Conservation (phyloP, 345 rosid species). For the Mallotus nudiflorus region DNA sequence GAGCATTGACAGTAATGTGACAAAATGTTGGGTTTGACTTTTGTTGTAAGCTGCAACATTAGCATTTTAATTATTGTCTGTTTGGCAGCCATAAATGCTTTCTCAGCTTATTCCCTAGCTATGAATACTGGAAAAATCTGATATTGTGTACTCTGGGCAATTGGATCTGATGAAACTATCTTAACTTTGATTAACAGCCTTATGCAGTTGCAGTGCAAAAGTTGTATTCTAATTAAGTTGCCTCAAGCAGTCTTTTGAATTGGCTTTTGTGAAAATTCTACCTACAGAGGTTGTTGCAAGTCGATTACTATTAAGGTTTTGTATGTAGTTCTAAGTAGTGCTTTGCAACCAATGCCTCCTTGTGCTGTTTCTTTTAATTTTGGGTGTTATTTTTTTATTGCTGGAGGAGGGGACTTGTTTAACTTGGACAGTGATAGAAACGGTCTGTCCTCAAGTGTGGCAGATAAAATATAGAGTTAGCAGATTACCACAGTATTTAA, state of each 20-base stretch:
- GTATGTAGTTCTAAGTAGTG: neutral
- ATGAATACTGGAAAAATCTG: too few species aligned
- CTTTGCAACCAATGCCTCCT: neutral
- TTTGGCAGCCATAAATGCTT: too few species aligned
- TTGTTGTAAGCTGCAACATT: too few species aligned
- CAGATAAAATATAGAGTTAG: conserved; percentile 84
- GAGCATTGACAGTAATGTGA: too few species aligned
- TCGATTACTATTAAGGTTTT: neutral
- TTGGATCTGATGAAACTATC: too few species aligned
- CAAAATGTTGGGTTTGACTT: too few species aligned
- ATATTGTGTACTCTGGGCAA: too few species aligned
- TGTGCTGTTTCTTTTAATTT: too few species aligned
- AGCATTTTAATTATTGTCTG: too few species aligned
- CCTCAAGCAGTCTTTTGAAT: neutral
- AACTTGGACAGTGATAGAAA: conserved; percentile 56
- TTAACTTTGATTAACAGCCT: neutral
- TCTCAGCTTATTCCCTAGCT: too few species aligned
- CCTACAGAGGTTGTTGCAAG: neutral
- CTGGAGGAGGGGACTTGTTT: neutral
- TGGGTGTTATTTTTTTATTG: neutral
- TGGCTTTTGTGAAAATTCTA: neutral
- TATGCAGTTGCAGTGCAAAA: neutral
- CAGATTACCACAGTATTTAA: conserved; percentile 72
- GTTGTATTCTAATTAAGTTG: neutral
- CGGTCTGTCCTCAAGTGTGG: conserved; percentile 78